Evolutionary conservation across 805 yeast genomes (phyloP), one percentile per base, ranked within the genome.

Genomic region (Candida koratica): DNA sequence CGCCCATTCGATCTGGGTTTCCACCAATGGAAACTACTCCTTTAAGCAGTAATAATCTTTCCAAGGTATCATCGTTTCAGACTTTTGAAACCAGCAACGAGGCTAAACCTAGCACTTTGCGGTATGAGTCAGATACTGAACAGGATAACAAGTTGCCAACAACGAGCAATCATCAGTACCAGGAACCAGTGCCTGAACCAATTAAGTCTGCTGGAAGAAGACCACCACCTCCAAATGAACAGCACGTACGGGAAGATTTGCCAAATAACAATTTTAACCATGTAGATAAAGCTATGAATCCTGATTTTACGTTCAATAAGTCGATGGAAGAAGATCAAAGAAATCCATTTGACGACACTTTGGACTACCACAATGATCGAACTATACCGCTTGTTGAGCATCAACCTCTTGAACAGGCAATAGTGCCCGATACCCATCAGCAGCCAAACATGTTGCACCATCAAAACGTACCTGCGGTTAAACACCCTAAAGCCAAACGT

Each of bases 91-190:
- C 28, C 15, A 55, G 52, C 32, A 61, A 54, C 13, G 58, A 49
- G 15, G n/a, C n/a, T n/a, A n/a, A n/a, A n/a, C n/a, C n/a, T n/a
- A n/a, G n/a, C n/a, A 40, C 36, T 25, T 29, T 29, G 17, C 18
- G 25, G 20, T 18, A 29, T 12, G 32, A 25, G 14, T 29, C 32
- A 19, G 32, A 29, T 12, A 25, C 18, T 10, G 59, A 55, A 6
- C 44, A 41, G 25, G 45, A 44, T 12, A 17, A 48, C 4, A 56
- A 42, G 38, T 47, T 61, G 22, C 67, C 67, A 14, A 61, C 69
- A 2, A 51, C 53, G 18, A 48, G 51, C 11, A 33, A 53, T 1
- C 52, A 58, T 33, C 37, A 44, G 23, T 45, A 37, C 43, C 67
- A 61, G 41, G 48, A 46, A 28, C 58, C 60, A 14, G 43, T 55